phyloP scores from a whole-genome alignment of 495 filamentous ascomycete species.

The Corynascus novoguineensis region DNA sequence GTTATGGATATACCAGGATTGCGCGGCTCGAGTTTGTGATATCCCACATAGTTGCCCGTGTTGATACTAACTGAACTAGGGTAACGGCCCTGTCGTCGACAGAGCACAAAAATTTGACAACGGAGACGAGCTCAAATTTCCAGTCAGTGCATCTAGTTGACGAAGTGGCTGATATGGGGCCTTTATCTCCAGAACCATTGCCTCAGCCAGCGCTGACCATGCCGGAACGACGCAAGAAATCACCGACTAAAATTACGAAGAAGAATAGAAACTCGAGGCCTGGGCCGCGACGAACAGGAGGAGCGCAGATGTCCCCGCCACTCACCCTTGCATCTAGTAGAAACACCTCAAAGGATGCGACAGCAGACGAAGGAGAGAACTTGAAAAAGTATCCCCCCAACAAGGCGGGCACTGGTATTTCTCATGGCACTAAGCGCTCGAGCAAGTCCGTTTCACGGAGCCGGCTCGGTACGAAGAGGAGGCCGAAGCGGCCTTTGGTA shows the following conservation, averaged over 20 bases:
- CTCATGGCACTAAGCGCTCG: neutral
- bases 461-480: constrained; percentile 12
- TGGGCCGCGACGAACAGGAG: neutral
- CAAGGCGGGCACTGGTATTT: neutral
- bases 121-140: neutral
- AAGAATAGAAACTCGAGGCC: neutral
- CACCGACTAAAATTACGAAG: neutral
- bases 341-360: neutral
- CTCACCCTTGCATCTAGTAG: neutral
- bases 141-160: neutral
- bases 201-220: neutral
- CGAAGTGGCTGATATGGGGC: neutral
- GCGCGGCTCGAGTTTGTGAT: constrained; percentile 8
- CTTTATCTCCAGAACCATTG: neutral
- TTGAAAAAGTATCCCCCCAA: neutral
- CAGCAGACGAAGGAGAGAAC: neutral
- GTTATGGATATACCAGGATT: constrained; percentile 12
- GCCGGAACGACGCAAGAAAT: neutral
- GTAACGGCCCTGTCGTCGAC: neutral
- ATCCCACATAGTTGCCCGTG: too few relatives aligned
- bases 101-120: neutral
- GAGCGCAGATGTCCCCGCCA: neutral
- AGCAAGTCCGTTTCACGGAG: neutral
- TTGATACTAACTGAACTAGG: neutral
- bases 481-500: constrained; percentile 22